Conservation (phyloP, 2,329 filamentous ascomycete genomes). For the Thelonectria rubi region DNA sequence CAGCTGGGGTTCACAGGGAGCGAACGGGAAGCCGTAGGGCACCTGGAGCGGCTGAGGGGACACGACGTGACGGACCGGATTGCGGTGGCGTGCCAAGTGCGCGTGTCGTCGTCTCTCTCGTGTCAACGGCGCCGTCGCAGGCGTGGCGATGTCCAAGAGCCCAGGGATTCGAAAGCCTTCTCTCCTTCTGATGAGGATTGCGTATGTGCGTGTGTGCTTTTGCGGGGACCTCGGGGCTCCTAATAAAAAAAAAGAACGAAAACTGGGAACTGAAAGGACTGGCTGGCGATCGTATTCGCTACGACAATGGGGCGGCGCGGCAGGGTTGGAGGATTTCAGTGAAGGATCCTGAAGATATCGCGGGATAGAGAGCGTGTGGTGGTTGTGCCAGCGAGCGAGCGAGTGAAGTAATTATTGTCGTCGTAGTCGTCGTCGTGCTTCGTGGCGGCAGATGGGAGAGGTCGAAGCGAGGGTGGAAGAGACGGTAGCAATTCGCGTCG, state of each 20-base stretch:
- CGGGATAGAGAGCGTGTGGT: slow-evolving; percentile 8
- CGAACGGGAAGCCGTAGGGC: no score
- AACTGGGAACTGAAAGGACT: slow-evolving; percentile 24
- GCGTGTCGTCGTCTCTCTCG: neutral
- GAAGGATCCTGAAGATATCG: slow-evolving; percentile 1
- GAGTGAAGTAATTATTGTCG: slow-evolving; percentile 2
- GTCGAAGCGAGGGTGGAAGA: neutral
- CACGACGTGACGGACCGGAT: neutral
- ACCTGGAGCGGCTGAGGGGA: neutral
- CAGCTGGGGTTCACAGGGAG: slow-evolving; percentile 4
- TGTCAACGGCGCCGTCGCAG: slow-evolving; percentile 7
- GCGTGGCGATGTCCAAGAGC: slow-evolving; percentile 35
- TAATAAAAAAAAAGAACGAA: slow-evolving; percentile 24
- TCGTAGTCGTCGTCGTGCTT: slow-evolving; percentile 19
- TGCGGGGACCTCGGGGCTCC: slow-evolving; percentile 27
- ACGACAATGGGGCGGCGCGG: slow-evolving; percentile 20
- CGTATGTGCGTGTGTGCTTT: slow-evolving; percentile 26
- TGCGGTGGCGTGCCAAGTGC: slow-evolving; percentile 10
- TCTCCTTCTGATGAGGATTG: slow-evolving; percentile 16
- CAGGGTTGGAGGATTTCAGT: slow-evolving; percentile 13
- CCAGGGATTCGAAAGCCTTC: neutral
- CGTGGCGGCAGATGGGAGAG: neutral
- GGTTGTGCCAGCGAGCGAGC: neutral
- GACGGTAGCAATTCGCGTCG: neutral
- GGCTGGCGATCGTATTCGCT: slow-evolving; percentile 40